phyloP scores from a whole-genome alignment of 371 early-diverging fungal genomes.

The Syncephalastrum racemosum region DNA sequence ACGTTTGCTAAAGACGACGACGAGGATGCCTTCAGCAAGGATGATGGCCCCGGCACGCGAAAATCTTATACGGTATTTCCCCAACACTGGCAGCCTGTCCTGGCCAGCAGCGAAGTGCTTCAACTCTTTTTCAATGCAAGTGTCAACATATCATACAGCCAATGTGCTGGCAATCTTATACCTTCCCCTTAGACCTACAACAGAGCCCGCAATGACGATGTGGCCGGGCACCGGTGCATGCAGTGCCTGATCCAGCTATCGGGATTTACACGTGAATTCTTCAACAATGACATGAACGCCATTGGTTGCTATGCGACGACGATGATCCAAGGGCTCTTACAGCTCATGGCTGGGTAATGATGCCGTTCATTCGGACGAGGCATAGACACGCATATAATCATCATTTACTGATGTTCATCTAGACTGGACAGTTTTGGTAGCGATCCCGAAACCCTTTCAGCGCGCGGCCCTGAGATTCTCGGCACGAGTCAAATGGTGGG shows the following conservation, averaged over 20 bases:
- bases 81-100: conserved; percentile 41
- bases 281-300: conserved; percentile 42
- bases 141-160: neutral
- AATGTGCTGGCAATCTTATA: no score
- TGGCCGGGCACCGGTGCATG: conserved; percentile 54
- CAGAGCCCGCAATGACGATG: conserved; percentile 50
- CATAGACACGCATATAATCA: neutral
- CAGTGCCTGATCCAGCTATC: conserved; percentile 73
- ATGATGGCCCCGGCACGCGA: conserved; percentile 38
- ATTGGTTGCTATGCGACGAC: conserved; percentile 47
- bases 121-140: conserved; percentile 59
- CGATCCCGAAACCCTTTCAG: conserved; percentile 31
- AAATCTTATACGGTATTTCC: conserved; percentile 49
- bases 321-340: conserved; percentile 57
- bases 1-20: conserved; percentile 45
- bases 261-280: conserved; percentile 68
- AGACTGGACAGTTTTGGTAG: conserved; percentile 29
- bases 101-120: conserved; percentile 55
- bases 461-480: conserved; percentile 50
- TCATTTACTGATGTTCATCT: neutral
- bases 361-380: no score
- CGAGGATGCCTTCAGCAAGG: conserved; percentile 51
- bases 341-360: conserved; percentile 57
- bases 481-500: conserved; percentile 53
- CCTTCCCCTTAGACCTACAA: conserved; percentile 21